These are phyloP conservation scores for Cubamyces lactineus DNA, from an alignment of 768 basidiomycete species.

Conservation along the genomic window DNA sequence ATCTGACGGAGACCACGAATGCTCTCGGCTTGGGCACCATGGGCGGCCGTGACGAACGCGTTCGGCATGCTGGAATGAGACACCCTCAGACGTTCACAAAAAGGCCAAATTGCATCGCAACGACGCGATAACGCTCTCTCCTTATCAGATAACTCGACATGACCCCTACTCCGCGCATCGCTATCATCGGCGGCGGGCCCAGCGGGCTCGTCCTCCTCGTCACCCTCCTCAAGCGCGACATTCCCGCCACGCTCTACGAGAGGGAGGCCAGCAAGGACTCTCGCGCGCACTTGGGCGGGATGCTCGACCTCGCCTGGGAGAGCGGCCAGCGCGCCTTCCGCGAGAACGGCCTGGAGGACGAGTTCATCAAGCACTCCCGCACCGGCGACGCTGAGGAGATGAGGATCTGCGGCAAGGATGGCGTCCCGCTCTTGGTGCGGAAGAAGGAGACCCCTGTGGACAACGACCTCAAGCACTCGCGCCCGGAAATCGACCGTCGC, in stretches of 20 bases:
- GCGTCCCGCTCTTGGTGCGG: neutral
- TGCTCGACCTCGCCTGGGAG: slow-evolving; percentile 9
- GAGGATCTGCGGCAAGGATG: slow-evolving; percentile 6
- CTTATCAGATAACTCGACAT: too few species aligned
- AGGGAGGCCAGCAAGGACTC: neutral
- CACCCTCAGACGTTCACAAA: too few species aligned
- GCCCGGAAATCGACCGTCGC: slow-evolving; percentile 16
- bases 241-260: slow-evolving; percentile 11
- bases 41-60: too few species aligned
- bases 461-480: slow-evolving; percentile 5
- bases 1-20: too few species aligned
- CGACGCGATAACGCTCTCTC: too few species aligned
- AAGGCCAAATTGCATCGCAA: too few species aligned
- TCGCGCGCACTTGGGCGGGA: slow-evolving; percentile 5
- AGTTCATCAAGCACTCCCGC: slow-evolving; percentile 7
- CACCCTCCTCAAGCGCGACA: slow-evolving; percentile 4
- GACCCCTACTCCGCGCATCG: neutral
- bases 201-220: slow-evolving; percentile 9
- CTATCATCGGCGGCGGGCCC: slow-evolving; percentile 12
- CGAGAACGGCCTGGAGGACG: slow-evolving; percentile 10
- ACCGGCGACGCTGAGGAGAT: slow-evolving; percentile 11
- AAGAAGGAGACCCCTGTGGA: neutral
- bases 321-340: slow-evolving; percentile 8
- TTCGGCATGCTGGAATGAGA: too few species aligned
- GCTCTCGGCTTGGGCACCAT: too few species aligned